Conservation (phyloP, 2,329 filamentous ascomycete species). For the Monosporascus sp. region DNA sequence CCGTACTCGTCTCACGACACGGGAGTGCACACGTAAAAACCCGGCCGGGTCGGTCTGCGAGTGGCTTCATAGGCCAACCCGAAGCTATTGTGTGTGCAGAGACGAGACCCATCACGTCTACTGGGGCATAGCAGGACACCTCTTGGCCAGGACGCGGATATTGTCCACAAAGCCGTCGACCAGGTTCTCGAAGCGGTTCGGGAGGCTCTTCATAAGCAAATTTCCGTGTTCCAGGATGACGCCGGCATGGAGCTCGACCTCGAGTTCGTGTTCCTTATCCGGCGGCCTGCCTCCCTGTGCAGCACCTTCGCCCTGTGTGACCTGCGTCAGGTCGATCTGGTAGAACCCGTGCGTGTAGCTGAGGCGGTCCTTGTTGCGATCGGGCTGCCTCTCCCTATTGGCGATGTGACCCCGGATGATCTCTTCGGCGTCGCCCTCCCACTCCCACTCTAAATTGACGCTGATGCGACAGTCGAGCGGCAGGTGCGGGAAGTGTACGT, state of each 20-base stretch:
- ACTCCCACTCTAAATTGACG: slow-evolving; percentile 90
- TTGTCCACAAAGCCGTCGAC: slow-evolving; percentile 75
- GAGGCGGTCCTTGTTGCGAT: slow-evolving; percentile 82
- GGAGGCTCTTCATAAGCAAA: slow-evolving; percentile 44
- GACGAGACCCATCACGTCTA: background rate
- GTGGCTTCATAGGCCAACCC: no score
- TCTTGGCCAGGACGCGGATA: slow-evolving; percentile 51
- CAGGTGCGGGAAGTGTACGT: slow-evolving; percentile 72
- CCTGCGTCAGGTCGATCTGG: slow-evolving; percentile 90
- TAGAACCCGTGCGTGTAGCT: slow-evolving; percentile 87
- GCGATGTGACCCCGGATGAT: slow-evolving; percentile 37
- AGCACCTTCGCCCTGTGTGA: slow-evolving; percentile 48
- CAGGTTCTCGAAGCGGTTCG: slow-evolving; percentile 60
- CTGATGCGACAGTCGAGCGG: slow-evolving; percentile 89
- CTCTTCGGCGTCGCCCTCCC: slow-evolving; percentile 62
- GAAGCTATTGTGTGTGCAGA: background rate
- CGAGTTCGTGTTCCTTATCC: slow-evolving; percentile 73
- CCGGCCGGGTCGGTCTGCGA: no score
- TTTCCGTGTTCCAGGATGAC: slow-evolving; percentile 63
- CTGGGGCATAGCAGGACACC: slow-evolving; percentile 10
- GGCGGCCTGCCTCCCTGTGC: slow-evolving; percentile 33
- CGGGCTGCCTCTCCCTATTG: slow-evolving; percentile 39
- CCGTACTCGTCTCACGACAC: no score
- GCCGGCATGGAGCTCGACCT: slow-evolving; percentile 66
- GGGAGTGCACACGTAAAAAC: no score